Evolutionary conservation across 345 rosid genomes (phyloP), one percentile per base, ranked within the genome.

Genomic region (Mallotus nudiflorus): DNA sequence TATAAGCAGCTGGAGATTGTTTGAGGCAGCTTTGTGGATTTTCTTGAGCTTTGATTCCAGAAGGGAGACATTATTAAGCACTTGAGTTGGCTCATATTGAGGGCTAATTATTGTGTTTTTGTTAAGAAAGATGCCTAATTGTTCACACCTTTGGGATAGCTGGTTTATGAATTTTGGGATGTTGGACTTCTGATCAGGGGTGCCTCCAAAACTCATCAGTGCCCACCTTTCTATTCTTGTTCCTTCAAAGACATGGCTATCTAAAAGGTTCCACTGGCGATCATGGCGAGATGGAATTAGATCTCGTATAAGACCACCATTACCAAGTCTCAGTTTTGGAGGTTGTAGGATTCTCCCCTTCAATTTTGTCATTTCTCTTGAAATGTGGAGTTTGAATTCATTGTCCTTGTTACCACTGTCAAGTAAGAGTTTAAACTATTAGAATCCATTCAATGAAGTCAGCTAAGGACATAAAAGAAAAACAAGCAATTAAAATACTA

Each of bases 281-380:
- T 91, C 97, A 48, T 76, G 88, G 63, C 96, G 88, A 10, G 83
- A 82, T 44, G 96, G 96, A 65, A 77, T 65, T 13, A 87, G 63
- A 68, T 87, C 90, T 76, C 84, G 81, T 46, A 77, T 48, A 54
- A 72, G 85, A 9, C 96, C 96, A 68, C 86, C 86, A 50, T 81
- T 85, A 39, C 96, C 96, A 57, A 91, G 98, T 78, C 84, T 94
- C 27, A 94, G 92, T 86, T 90, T 94, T 29, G 98, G 98, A 71
- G 98, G 97, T 58, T 85, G 89, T 51, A 94, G 93, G 65, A 91
- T 75, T 83, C 98, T 88, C 73, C 98, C 97, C 0, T 82, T 86
- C 66, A 94, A 75, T 71, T 84, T 74, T 65, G 97, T 88, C 98
- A 94, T 94, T 70, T 88, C 96, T 69, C 83, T 87, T 2, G 96